These are phyloP conservation scores for Ogataea salicorniae DNA, from an alignment of 805 yeast genomes.

Conservation along the genomic window DNA sequence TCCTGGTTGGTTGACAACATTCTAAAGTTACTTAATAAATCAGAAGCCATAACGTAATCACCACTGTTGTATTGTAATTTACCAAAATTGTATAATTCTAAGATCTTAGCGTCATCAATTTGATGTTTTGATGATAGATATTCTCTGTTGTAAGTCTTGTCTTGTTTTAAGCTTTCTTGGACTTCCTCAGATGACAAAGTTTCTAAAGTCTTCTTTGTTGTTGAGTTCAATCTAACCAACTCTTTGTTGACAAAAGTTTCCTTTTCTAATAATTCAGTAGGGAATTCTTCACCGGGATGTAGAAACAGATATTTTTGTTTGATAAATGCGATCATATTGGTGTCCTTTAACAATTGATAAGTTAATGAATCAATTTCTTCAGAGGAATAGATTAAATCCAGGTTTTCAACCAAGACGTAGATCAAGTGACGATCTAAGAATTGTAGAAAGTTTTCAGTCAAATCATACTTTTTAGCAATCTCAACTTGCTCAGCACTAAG, in stretches of 20 bases:
- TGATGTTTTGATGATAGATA: constrained; percentile 40
- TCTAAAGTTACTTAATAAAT: constrained; percentile 52
- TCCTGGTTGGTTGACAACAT: constrained; percentile 48
- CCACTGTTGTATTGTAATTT: constrained; percentile 61
- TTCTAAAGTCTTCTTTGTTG: constrained; percentile 41
- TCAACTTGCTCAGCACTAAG: constrained; percentile 32
- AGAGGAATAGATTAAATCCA: constrained; percentile 36
- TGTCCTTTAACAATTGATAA: constrained; percentile 50
- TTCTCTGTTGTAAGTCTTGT: constrained; percentile 47
- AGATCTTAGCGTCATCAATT: constrained; percentile 43
- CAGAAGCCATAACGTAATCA: constrained; percentile 55
- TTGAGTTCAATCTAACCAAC: constrained; percentile 33
- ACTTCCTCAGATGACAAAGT: constrained; percentile 46
- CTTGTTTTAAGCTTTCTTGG: constrained; percentile 47
- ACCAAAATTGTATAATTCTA: constrained; percentile 52
- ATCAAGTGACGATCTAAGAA: constrained; percentile 60
- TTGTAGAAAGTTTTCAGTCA: constrained; percentile 49
- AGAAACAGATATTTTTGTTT: constrained; percentile 40
- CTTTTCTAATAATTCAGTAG: constrained; percentile 37
- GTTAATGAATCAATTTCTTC: constrained; percentile 41
- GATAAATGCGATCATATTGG: constrained; percentile 50
- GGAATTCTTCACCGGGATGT: constrained; percentile 35
- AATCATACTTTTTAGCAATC: constrained; percentile 45
- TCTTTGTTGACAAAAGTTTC: constrained; percentile 37
- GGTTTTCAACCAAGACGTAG: constrained; percentile 47